Evolutionary conservation across 257 asterid species (phyloP).

Genomic region (Prunella vulgaris): DNA sequence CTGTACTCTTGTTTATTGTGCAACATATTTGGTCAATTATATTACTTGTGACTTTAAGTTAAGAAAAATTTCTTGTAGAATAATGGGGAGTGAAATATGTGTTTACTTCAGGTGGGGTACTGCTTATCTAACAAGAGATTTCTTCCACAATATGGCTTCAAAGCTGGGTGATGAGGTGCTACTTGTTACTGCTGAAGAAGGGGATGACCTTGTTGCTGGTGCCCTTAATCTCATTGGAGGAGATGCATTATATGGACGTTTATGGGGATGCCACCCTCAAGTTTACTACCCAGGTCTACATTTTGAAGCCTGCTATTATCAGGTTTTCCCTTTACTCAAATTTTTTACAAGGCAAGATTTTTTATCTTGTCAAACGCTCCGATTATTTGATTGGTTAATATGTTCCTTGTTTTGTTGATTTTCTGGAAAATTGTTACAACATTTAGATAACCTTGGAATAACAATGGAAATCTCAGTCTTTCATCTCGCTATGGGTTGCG

Average conservation of each 20-base stretch:
- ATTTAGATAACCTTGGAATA: not conserved
- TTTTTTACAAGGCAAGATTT: not conserved
- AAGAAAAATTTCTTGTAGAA: conserved; percentile 10
- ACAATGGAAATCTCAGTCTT: not conserved
- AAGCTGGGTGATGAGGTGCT: conserved; percentile 82
- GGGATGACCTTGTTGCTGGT: conserved; percentile 74
- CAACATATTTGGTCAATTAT: not conserved
- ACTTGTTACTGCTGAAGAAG: conserved; percentile 85
- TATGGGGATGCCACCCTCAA: conserved; percentile 97
- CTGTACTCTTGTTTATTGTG: not conserved
- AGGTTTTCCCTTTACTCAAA: conserved; percentile 39
- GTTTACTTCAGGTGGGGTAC: conserved; percentile 78
- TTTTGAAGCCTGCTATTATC: conserved; percentile 98
- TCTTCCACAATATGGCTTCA: conserved; percentile 90
- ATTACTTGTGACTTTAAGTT: not conserved
- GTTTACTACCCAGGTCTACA: conserved; percentile 83
- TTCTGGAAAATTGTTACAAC: not conserved
- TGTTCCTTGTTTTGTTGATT: not conserved
- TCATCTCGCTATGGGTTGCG: not conserved
- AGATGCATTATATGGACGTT: conserved; percentile 79
- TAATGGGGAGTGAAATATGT: not conserved
- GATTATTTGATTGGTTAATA: not conserved
- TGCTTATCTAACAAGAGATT: conserved; percentile 90
- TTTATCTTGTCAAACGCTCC: not conserved
- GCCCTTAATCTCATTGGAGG: conserved; percentile 96